These are phyloP conservation scores for Cercospora zeae-maydis DNA, from an alignment of 2,329 filamentous ascomycete species.

Conservation along the genomic window DNA sequence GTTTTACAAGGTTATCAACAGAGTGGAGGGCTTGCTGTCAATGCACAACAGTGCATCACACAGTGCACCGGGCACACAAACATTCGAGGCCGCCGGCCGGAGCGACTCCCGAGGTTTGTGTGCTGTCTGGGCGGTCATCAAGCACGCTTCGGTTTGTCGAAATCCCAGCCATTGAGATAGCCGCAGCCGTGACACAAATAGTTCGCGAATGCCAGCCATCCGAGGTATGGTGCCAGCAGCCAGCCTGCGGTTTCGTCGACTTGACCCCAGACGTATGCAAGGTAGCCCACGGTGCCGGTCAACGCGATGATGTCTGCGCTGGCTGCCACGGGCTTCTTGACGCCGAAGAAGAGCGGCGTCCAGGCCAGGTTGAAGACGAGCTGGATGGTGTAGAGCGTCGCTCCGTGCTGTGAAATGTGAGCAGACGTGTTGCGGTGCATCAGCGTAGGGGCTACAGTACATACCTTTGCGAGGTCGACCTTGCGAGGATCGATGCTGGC, in stretches of 20 bases:
- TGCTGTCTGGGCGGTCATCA: background rate
- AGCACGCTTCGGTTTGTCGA: constrained; percentile 23
- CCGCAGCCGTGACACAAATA: constrained; percentile 59
- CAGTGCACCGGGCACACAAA: background rate
- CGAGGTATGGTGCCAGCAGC: constrained; percentile 75
- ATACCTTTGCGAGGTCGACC: constrained; percentile 56
- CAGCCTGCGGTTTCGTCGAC: constrained; percentile 71
- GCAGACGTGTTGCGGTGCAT: background rate
- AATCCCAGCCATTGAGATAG: constrained; percentile 43
- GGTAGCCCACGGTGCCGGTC: constrained; percentile 66
- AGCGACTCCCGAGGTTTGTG: background rate
- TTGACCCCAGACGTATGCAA: constrained; percentile 71
- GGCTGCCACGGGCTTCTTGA: constrained; percentile 69
- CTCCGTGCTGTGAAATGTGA: constrained; percentile 49
- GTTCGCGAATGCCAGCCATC: constrained; percentile 81
- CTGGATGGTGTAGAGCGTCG: constrained; percentile 81
- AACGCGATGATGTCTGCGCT: constrained; percentile 71
- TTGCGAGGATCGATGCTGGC: constrained; percentile 55
- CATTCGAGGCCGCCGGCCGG: background rate
- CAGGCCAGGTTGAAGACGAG: constrained; percentile 80
- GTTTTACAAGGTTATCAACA: background rate
- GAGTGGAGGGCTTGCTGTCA: background rate
- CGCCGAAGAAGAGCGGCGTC: constrained; percentile 91
- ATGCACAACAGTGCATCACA: background rate
- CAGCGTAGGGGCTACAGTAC: background rate